Evolutionary conservation across 2,329 filamentous ascomycete species (phyloP), one percentile per base, ranked within the genome.

Genomic region (Alternaria alternata): DNA sequence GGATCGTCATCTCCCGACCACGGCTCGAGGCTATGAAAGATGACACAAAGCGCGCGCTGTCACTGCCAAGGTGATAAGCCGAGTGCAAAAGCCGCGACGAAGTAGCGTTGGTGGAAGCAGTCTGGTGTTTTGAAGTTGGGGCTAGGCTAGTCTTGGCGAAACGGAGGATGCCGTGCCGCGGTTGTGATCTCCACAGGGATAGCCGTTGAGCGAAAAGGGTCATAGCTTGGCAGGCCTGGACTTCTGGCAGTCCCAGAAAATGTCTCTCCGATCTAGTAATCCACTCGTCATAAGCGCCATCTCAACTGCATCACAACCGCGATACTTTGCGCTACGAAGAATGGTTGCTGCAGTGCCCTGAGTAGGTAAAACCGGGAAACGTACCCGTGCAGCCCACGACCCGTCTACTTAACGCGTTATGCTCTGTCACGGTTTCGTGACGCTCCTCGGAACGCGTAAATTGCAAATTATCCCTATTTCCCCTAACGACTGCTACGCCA

Each of bases 111-210:
- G 43, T 20, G 5, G 42, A 34, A 54, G 22, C 24, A 54, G 41
- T 30, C 49, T 58, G 26, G 34, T 47, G 55, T 42, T 47, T 46
- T 42, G 41, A 16, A 47, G 20, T 22, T 14, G 20, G 7, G 24
- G 26, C 39, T 44, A 41, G 42, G 28, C 7, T 18, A 5, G 24
- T 12, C 12, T 57, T 14, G 39, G 39, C 48, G 26, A 18, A 44
- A 24, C n/a, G 30, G 47, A n/a, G 20, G 22, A 24, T 39, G 14
- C 38, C 47, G 30, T 42, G 32, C 46, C 32, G 46, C 34, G 34
- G 24, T 16, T 3, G 43, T 3, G 43, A 42, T 54, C 34, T 38
- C 12, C 34, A 47, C 49, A 58, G 49, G 34, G 49, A 54, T 47
- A 32, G 24, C 46, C 20, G 54, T 36, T 44, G 24, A 22, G 54